Conservation (phyloP, 2,329 filamentous ascomycete genomes). For the Aspergillus udagawae region DNA sequence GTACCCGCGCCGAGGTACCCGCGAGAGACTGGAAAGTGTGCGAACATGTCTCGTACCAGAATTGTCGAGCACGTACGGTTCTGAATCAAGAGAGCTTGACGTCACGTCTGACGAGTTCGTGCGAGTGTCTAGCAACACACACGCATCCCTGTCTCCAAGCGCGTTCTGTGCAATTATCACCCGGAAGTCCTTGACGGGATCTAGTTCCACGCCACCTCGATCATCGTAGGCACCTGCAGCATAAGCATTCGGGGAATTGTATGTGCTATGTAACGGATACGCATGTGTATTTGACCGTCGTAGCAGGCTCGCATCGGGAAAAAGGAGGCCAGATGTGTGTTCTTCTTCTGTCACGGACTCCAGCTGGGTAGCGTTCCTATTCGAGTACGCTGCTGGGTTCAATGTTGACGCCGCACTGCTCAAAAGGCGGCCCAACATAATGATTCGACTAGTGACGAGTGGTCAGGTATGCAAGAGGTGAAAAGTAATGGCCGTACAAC, state of each 20-base stretch:
- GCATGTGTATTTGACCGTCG: slow-evolving; percentile 38
- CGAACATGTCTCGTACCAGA: slow-evolving; percentile 32
- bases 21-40: slow-evolving; percentile 35
- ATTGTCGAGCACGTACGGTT: slow-evolving; percentile 29
- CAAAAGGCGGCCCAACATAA: slow-evolving; percentile 42
- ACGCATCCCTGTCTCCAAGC: slow-evolving; percentile 45
- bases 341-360: slow-evolving; percentile 49
- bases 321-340: slow-evolving; percentile 46
- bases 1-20: slow-evolving; percentile 31
- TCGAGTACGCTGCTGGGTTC: slow-evolving; percentile 37
- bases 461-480: not conserved
- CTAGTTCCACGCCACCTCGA: slow-evolving; percentile 44
- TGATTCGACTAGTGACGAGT: slow-evolving; percentile 10
- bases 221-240: slow-evolving; percentile 45
- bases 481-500: not conserved
- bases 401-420: slow-evolving; percentile 43
- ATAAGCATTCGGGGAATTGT: slow-evolving; percentile 42
- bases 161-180: slow-evolving; percentile 48
- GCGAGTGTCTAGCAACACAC: slow-evolving; percentile 44
- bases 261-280: slow-evolving; percentile 39
- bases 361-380: slow-evolving; percentile 35
- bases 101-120: slow-evolving; percentile 20
- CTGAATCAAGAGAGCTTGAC: slow-evolving; percentile 33
- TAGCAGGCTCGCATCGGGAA: slow-evolving; percentile 43
- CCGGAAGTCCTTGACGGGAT: slow-evolving; percentile 42